Conservation (phyloP, 106 monocot genomes). For the Triglochin maritima region DNA sequence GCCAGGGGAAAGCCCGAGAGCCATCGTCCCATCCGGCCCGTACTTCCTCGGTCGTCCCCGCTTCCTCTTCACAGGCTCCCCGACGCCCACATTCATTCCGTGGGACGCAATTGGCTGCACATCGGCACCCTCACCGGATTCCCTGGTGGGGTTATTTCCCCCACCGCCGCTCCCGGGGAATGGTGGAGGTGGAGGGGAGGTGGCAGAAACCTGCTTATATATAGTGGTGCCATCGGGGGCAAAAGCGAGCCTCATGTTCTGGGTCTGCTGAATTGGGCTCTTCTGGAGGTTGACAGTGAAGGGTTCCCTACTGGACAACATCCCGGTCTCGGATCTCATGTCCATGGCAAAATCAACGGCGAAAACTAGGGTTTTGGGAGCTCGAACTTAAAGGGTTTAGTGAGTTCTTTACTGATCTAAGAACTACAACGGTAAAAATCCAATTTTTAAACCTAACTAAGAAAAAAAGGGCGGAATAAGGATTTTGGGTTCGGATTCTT, state of each 20-base stretch:
- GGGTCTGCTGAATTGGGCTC: constrained; percentile 33
- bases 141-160: neutral
- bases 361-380: neutral
- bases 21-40: constrained; percentile 69
- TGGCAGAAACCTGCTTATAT: constrained; percentile 42
- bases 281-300: constrained; percentile 47
- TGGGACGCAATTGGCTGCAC: constrained; percentile 6
- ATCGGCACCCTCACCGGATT: neutral
- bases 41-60: constrained; percentile 93
- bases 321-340: constrained; percentile 62
- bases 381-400: too few species aligned
- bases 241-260: constrained; percentile 54
- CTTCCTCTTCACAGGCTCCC: constrained; percentile 60
- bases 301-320: constrained; percentile 54
- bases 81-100: constrained; percentile 31
- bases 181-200: constrained; percentile 13
- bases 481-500: too few species aligned
- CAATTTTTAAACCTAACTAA: too few species aligned
- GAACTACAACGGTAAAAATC: too few species aligned
- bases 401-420: too few species aligned
- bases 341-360: constrained; percentile 42
- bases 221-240: constrained; percentile 62
- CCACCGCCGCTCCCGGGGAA: constrained; percentile 30
- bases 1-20: constrained; percentile 28
- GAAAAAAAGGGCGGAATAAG: too few species aligned